Evolutionary conservation across 176 grass and related monocot genomes (phyloP).

Genomic region (Coix lacrymajobi): DNA sequence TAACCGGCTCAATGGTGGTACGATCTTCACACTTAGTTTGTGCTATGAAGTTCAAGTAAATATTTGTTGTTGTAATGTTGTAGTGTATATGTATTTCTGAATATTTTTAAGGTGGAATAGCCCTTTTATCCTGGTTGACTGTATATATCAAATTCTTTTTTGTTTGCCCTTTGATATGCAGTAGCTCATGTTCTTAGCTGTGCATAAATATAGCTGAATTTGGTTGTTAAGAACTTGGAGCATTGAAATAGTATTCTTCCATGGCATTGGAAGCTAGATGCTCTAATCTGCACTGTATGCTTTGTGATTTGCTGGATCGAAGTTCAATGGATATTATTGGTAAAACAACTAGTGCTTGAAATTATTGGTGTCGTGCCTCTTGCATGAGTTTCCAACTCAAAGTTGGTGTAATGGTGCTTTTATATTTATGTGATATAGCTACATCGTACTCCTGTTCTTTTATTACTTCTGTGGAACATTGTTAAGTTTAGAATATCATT

Average conservation of each 20-base stretch:
- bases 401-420: neutral
- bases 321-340: neutral
- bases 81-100: neutral
- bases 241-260: neutral
- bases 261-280: neutral
- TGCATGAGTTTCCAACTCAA: neutral
- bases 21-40: constrained; percentile 9
- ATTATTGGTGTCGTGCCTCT: neutral
- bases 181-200: neutral
- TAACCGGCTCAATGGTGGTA: constrained; percentile 83
- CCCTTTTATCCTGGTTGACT: neutral
- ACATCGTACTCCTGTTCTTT: neutral
- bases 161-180: constrained; percentile 7
- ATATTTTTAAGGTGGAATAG: neutral
- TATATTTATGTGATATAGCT: neutral
- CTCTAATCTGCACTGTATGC: neutral
- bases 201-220: neutral
- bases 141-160: neutral
- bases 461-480: neutral
- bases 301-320: neutral
- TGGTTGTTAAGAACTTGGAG: neutral
- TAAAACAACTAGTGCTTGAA: neutral
- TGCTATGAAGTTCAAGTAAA: neutral
- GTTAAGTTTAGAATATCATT: neutral
- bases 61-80: neutral